A percentile compares a stretch with the other conserved stretches of the same genome.
These are phyloP conservation scores for Starmera quercuum DNA, from an alignment of 805 yeast genomes.

Conservation along the genomic window DNA sequence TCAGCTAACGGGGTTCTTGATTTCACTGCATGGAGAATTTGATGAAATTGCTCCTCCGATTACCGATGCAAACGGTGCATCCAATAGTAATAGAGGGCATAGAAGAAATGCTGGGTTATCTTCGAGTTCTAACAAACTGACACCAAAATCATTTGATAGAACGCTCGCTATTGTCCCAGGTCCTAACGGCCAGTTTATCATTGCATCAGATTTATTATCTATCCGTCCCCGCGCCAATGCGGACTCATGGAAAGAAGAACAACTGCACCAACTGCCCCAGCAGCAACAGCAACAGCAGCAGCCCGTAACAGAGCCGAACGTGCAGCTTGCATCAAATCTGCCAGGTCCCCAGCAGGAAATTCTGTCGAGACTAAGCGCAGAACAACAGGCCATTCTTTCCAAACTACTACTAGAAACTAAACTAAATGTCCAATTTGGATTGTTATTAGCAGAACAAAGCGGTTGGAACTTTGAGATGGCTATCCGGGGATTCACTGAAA, in stretches of 20 bases:
- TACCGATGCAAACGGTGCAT: conserved; percentile 18
- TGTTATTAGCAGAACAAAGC: conserved; percentile 83
- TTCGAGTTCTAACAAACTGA: conserved; percentile 28
- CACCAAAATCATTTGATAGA: conserved; percentile 79
- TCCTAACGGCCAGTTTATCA: conserved; percentile 59
- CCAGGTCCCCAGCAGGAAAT: conserved; percentile 8
- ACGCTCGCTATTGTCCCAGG: conserved; percentile 69
- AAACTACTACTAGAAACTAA: conserved; percentile 67
- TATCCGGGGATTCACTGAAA: conserved; percentile 59
- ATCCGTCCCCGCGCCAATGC: conserved; percentile 52
- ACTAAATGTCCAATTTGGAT: conserved; percentile 69
- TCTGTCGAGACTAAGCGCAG: conserved; percentile 38
- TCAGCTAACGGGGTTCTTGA: conserved; percentile 67
- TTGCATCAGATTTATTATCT: conserved; percentile 78
- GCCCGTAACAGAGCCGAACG: conserved; percentile 2
- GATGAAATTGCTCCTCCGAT: conserved; percentile 60
- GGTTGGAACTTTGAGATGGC: conserved; percentile 74
- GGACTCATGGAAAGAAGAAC: conserved; percentile 43
- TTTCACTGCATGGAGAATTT: conserved; percentile 79
- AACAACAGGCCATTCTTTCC: conserved; percentile 60
- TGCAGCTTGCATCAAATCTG: conserved; percentile 8
- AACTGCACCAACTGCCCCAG: conserved; percentile 1
- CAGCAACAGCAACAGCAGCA: conserved; percentile 5
- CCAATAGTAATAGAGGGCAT: conserved; percentile 14
- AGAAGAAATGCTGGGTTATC: conserved; percentile 22